Conservation (phyloP, 306 rosid genomes). For the Quillaja saponaria region DNA sequence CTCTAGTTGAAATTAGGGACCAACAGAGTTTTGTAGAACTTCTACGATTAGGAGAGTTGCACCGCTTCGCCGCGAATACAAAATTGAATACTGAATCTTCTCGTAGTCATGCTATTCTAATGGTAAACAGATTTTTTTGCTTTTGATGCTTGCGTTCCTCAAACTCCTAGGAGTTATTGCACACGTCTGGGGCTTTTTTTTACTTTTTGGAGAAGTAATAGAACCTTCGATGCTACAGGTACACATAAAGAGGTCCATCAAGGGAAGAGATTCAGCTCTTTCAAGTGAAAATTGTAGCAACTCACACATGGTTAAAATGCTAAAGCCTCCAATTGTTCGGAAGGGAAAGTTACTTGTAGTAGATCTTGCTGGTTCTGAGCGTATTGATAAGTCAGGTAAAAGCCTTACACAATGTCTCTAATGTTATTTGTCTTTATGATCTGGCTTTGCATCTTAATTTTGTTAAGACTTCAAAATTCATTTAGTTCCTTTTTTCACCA, state of each 20-base stretch:
- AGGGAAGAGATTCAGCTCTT: constrained; percentile 70
- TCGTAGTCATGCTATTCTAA: constrained; percentile 95
- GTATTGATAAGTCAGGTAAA: constrained; percentile 91
- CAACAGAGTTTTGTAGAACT: constrained; percentile 83
- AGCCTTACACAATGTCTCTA: background rate
- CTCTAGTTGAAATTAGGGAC: constrained; percentile 77
- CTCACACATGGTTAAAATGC: constrained; percentile 58
- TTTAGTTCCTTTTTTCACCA: background rate
- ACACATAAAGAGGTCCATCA: constrained; percentile 69
- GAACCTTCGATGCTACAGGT: constrained; percentile 55
- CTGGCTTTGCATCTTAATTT: background rate
- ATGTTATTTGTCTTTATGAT: constrained; percentile 20
- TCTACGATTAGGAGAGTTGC: constrained; percentile 89
- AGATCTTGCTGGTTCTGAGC: constrained; percentile 99
- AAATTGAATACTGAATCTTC: constrained; percentile 96
- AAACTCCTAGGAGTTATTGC: constrained; percentile 31
- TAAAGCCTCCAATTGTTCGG: constrained; percentile 77
- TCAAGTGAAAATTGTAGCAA: constrained; percentile 67
- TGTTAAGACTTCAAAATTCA: background rate
- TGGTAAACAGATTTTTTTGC: constrained; percentile 61
- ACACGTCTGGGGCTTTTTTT: constrained; percentile 23
- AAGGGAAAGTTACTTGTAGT: constrained; percentile 92
- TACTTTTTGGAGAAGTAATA: constrained; percentile 29
- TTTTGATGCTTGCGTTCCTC: constrained; percentile 10
- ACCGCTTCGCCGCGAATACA: constrained; percentile 95